Percentiles rank a stretch among this genome's conserved stretches.
Evolutionary conservation across 208 protist genomes (phyloP).

Genomic region (Herpetomonas tarakana): DNA sequence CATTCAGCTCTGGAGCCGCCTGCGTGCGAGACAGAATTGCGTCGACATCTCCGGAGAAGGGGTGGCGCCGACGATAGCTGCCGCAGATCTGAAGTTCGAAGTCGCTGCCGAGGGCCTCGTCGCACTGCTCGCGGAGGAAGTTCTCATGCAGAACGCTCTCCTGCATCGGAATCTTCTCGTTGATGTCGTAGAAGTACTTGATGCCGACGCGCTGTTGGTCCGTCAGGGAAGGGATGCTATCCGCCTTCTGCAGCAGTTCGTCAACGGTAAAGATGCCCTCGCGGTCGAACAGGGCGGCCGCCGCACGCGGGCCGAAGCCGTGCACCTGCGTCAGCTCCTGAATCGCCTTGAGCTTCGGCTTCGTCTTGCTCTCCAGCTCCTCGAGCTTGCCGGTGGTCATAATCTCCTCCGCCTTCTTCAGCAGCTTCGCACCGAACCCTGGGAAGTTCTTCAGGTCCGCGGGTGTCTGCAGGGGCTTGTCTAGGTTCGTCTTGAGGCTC

Average conservation of each 20-base stretch:
- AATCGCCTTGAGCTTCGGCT: constrained; percentile 88
- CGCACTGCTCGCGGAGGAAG: constrained; percentile 59
- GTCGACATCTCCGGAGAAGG: constrained; percentile 86
- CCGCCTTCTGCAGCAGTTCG: constrained; percentile 81
- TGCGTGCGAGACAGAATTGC: constrained; percentile 76
- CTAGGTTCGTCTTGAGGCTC: constrained; percentile 83
- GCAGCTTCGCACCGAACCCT: constrained; percentile 76
- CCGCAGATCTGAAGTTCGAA: constrained; percentile 85
- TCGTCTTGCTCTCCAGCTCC: constrained; percentile 87
- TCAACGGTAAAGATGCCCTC: constrained; percentile 89
- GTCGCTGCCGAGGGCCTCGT: constrained; percentile 56
- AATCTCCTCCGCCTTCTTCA: constrained; percentile 91
- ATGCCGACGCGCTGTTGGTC: constrained; percentile 85
- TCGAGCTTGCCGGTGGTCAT: constrained; percentile 85
- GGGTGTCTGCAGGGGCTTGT: constrained; percentile 69
- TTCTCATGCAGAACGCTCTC: constrained; percentile 87
- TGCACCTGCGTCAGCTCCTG: constrained; percentile 86
- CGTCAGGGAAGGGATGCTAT: constrained; percentile 65
- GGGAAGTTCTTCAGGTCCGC: constrained; percentile 68
- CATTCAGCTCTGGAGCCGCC: constrained; percentile 44
- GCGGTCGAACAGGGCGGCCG: constrained; percentile 81
- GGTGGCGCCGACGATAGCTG: constrained; percentile 83
- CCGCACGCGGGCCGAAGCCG: constrained; percentile 83
- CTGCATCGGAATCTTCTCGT: constrained; percentile 91
- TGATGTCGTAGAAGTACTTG: constrained; percentile 90